phyloP scores from a whole-genome alignment of 768 basidiomycete species.

The Dioszegia hungarica region DNA sequence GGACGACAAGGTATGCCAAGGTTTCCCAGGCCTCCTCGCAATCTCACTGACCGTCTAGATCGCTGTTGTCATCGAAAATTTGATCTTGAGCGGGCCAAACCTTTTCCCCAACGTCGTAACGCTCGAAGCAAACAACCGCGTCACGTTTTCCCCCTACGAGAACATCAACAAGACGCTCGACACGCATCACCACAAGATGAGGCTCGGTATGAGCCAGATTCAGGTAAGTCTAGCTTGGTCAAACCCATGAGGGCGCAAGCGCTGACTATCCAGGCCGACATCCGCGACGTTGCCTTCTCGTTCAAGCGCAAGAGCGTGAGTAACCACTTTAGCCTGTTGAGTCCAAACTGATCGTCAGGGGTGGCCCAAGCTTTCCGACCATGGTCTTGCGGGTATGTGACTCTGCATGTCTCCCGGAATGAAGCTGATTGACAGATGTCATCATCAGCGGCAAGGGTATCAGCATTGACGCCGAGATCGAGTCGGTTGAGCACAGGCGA shows the following conservation, averaged over 20 bases:
- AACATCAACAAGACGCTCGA: conserved; percentile 43
- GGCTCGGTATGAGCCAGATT: conserved; percentile 72
- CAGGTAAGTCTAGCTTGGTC: conserved; percentile 51
- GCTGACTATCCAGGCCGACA: conserved; percentile 32
- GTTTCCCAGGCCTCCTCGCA: conserved; percentile 58
- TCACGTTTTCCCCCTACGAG: conserved; percentile 78
- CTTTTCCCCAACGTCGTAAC: conserved; percentile 57
- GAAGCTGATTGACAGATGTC: conserved; percentile 41
- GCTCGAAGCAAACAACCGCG: conserved; percentile 69
- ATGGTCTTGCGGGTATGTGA: no score
- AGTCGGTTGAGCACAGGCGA: conserved; percentile 48
- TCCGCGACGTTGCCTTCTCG: conserved; percentile 89
- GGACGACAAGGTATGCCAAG: conserved; percentile 76
- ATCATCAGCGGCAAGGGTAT: conserved; percentile 78
- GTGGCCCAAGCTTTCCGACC: conserved; percentile 22
- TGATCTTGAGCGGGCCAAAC: conserved; percentile 60
- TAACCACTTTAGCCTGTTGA: conserved; percentile 54
- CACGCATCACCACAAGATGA: conserved; percentile 60
- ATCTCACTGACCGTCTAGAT: no score
- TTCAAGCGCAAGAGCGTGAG: conserved; percentile 82
- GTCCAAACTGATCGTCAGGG: conserved; percentile 50
- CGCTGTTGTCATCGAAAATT: conserved; percentile 82
- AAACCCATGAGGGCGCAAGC: no score
- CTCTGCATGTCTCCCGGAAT: no score
- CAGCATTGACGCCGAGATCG: conserved; percentile 54